A percentile compares a stretch with the other conserved stretches of the same genome.
These are phyloP conservation scores for Hypsizygus marmoreus DNA, from an alignment of 768 basidiomycete species.

Conservation along the genomic window DNA sequence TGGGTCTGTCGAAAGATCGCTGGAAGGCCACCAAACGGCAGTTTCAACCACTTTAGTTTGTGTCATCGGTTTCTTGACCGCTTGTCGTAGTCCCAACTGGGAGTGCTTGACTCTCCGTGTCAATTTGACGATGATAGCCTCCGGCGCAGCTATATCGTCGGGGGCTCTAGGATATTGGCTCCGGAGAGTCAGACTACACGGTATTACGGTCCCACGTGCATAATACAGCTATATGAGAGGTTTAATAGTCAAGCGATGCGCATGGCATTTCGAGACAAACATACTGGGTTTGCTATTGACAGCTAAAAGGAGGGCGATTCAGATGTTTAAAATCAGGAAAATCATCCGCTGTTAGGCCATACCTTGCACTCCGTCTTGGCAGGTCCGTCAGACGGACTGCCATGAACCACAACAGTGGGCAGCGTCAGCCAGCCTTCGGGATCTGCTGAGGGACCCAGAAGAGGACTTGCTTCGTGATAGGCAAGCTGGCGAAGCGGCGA, in stretches of 20 bases:
- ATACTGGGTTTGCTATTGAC: slow-evolving; percentile 38
- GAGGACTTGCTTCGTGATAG: slow-evolving; percentile 28
- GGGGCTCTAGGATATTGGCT: slow-evolving; percentile 31
- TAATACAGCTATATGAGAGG: slow-evolving; percentile 29
- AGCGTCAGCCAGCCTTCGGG: slow-evolving; percentile 36
- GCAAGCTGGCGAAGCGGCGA: slow-evolving; percentile 36
- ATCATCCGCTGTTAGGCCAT: too few relatives aligned
- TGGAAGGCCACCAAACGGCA: slow-evolving; percentile 31
- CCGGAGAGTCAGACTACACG: slow-evolving; percentile 32
- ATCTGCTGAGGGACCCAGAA: slow-evolving; percentile 35
- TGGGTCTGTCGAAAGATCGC: neutral
- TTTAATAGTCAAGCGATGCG: neutral
- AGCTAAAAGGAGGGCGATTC: slow-evolving; percentile 21
- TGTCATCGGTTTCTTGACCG: slow-evolving; percentile 6
- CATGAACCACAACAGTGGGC: slow-evolving; percentile 18
- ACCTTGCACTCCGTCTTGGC: slow-evolving; percentile 31
- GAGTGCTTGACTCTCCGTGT: slow-evolving; percentile 29
- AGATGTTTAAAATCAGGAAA: neutral
- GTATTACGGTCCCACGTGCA: slow-evolving; percentile 41
- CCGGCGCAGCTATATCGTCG: slow-evolving; percentile 28
- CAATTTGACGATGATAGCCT: slow-evolving; percentile 27
- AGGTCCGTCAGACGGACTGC: slow-evolving; percentile 22
- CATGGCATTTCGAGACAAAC: slow-evolving; percentile 7
- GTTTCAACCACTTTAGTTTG: slow-evolving; percentile 14
- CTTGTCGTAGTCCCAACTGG: slow-evolving; percentile 14